Base-by-base conservation (phyloP, 1,284 basidiomycete species). In the Gomphus bonarii region DNA sequence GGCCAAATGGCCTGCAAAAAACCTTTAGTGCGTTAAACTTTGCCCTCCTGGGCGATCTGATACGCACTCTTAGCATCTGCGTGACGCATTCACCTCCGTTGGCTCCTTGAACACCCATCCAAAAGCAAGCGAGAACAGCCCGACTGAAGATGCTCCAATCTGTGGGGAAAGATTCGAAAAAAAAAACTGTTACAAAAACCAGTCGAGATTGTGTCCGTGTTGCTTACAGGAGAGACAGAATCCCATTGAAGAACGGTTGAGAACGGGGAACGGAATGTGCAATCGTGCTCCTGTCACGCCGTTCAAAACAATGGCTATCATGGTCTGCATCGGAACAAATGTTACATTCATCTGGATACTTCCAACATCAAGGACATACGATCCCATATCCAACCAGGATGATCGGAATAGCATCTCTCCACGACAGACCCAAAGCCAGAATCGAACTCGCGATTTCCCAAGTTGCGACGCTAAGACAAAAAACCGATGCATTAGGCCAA, bases 221-320 rank as follows among this genome's bases (percentile, higher is more conserved):
- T n/a, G n/a, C n/a, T 35, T 5, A 52, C 54, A 57, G 66, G 81
- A 83, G 63, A 90, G 77, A 76, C 84, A 88, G 70, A 88, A 89
- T 0, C 88, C 88, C 65, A 86, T 91, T 0, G 84, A 85, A 0
- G 85, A 84, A 3, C 88, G 76, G 60, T 84, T 84, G 8, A 89
- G 74, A 42, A 91, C 79, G 0, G 87, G 82, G 65, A 90, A 91
- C 1, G 80, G 76, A 22, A 83, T 71, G 61, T 82, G 82, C 51
- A 90, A 75, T 14, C 81, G 77, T 9, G 86, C 85, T 16, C 88
- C 87, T 54, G 84, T 76, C 33, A 82, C 82, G 55, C 85, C 86
- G 65, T 88, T 90, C 43, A 82, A 67, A 1, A 81, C 75, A 70
- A 84, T 77, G 9, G 80, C 74, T 7, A 75, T 62, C 9, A 78